These are phyloP conservation scores for Phytophthora sp. DNA, from an alignment of 352 stramenopile genomes.

Conservation along the genomic window DNA sequence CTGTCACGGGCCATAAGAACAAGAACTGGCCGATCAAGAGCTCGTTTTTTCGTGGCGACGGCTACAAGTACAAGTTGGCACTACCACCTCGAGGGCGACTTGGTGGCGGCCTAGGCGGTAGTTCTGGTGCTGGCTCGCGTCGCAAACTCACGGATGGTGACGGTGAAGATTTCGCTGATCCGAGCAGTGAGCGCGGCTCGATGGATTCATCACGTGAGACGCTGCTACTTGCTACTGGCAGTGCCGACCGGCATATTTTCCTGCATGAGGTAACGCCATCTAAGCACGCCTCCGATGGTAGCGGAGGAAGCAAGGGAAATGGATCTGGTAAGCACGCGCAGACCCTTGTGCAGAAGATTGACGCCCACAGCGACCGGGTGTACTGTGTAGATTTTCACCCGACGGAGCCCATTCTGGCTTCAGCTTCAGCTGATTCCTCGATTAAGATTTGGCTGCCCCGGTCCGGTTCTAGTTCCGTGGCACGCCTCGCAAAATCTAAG, in stretches of 20 bases:
- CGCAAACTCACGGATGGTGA: slow-evolving; percentile 86
- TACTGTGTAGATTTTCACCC: slow-evolving; percentile 91
- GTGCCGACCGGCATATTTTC: slow-evolving; percentile 89
- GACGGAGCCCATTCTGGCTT: slow-evolving; percentile 84
- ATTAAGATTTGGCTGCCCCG: slow-evolving; percentile 89
- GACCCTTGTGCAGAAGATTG: slow-evolving; percentile 83
- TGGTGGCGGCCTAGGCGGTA: slow-evolving; percentile 19
- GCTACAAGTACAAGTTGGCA: slow-evolving; percentile 86
- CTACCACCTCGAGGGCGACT: slow-evolving; percentile 46
- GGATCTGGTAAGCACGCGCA: slow-evolving; percentile 43
- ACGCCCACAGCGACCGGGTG: slow-evolving; percentile 87
- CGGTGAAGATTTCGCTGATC: slow-evolving; percentile 68
- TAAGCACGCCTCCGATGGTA: slow-evolving; percentile 41
- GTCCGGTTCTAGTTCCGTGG: slow-evolving; percentile 42
- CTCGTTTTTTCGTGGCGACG: slow-evolving; percentile 87
- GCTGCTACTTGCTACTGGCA: slow-evolving; percentile 84
- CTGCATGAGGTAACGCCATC: slow-evolving; percentile 82
- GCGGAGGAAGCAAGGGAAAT: slow-evolving; percentile 19
- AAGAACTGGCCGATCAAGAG: slow-evolving; percentile 93
- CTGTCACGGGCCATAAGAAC: slow-evolving; percentile 88
- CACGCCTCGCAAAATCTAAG: slow-evolving; percentile 68
- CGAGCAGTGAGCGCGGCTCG: slow-evolving; percentile 38
- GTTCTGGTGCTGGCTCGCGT: slow-evolving; percentile 39
- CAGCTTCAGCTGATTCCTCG: slow-evolving; percentile 83
- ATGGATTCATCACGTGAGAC: slow-evolving; percentile 64